These are phyloP conservation scores for Phoma sp. DNA, from an alignment of 2,329 filamentous ascomycete genomes.

Conservation along the genomic window DNA sequence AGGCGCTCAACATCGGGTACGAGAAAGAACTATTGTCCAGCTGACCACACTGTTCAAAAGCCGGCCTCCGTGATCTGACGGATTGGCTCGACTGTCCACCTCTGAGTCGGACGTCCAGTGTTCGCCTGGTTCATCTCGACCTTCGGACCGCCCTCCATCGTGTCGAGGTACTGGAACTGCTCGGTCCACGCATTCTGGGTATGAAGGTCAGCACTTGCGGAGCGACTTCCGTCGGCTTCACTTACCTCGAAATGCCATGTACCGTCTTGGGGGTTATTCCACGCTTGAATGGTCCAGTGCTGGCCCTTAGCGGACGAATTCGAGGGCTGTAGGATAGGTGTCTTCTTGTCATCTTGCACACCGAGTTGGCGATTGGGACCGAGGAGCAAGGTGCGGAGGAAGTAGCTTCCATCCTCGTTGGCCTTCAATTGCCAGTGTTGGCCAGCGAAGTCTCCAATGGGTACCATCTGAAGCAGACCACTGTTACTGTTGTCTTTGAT, in stretches of 20 bases:
- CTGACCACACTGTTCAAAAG: slow-evolving; percentile 15
- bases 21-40: not conserved
- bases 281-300: slow-evolving; percentile 28
- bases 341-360: slow-evolving; percentile 27
- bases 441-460: slow-evolving; percentile 27
- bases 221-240: not conserved
- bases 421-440: slow-evolving; percentile 36
- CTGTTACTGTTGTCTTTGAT: slow-evolving; percentile 20
- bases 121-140: slow-evolving; percentile 26
- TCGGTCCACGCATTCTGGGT: slow-evolving; percentile 24
- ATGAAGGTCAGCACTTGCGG: not conserved
- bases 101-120: slow-evolving; percentile 25
- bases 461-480: slow-evolving; percentile 25
- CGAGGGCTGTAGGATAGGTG: slow-evolving; percentile 17
- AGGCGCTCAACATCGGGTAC: slow-evolving; percentile 6
- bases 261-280: slow-evolving; percentile 24
- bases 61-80: slow-evolving; percentile 25
- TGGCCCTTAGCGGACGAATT: slow-evolving; percentile 20
- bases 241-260: slow-evolving; percentile 25
- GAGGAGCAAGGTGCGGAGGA: slow-evolving; percentile 31
- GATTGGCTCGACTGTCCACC: slow-evolving; percentile 31
- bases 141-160: slow-evolving; percentile 20
- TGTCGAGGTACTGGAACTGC: slow-evolving; percentile 26
- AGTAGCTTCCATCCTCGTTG: slow-evolving; percentile 25
- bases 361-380: slow-evolving; percentile 27